These are phyloP conservation scores for Phialophora macrospora DNA, from an alignment of 2,329 filamentous ascomycete genomes.

Conservation along the genomic window DNA sequence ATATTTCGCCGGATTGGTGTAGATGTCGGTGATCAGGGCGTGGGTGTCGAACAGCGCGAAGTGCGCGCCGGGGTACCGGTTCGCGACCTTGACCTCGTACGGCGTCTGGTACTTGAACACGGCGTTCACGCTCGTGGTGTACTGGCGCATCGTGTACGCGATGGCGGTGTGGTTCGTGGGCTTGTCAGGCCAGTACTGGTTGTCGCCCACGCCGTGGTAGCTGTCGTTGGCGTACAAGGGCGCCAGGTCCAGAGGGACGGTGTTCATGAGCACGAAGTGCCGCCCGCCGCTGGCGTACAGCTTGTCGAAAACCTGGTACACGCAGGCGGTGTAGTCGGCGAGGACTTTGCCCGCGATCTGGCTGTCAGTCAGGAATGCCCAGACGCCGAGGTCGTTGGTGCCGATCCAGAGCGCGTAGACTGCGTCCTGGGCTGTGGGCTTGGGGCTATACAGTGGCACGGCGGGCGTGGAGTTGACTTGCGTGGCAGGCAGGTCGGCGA, in stretches of 20 bases:
- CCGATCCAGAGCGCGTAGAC: constrained; percentile 81
- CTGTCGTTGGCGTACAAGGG: constrained; percentile 66
- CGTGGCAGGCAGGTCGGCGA: constrained; percentile 50
- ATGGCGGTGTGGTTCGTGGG: constrained; percentile 57
- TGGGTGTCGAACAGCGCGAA: constrained; percentile 72
- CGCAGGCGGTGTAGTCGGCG: constrained; percentile 68
- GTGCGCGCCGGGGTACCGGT: constrained; percentile 59
- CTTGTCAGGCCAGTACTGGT: constrained; percentile 56
- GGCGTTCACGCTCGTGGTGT: constrained; percentile 54
- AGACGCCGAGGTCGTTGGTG: constrained; percentile 74
- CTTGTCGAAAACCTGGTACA: constrained; percentile 66
- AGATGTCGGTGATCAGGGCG: constrained; percentile 55
- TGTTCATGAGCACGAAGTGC: constrained; percentile 74
- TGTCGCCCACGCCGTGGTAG: constrained; percentile 51
- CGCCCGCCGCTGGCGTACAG: constrained; percentile 70
- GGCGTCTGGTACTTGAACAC: constrained; percentile 59
- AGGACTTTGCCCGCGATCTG: constrained; percentile 66
- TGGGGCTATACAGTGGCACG: constrained; percentile 26
- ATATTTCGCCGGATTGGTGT: constrained; percentile 64
- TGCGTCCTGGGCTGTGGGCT: constrained; percentile 42
- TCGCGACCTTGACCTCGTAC: constrained; percentile 50
- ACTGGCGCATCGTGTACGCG: constrained; percentile 58
- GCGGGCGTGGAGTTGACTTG: constrained; percentile 33
- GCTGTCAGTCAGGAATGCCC: constrained; percentile 68
- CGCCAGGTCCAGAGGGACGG: constrained; percentile 68